Conservation (phyloP, 305 asterid genomes). For the Solanum hybrid region DNA sequence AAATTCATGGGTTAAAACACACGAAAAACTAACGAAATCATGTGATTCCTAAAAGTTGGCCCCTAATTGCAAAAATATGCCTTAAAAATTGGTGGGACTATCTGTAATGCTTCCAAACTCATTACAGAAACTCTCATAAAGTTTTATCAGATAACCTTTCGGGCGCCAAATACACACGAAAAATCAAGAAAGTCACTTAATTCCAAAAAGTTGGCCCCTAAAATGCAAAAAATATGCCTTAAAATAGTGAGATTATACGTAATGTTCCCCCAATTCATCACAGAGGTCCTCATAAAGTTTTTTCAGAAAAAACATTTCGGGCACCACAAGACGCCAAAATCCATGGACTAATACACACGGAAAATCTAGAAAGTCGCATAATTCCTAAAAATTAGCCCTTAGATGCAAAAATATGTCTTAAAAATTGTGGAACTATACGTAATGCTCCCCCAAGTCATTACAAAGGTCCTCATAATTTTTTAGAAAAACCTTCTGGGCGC, state of each 20-base stretch:
- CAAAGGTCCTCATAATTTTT: not conserved
- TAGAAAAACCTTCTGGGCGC: not conserved
- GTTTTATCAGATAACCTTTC: not conserved
- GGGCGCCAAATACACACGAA: not conserved
- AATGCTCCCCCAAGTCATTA: not conserved
- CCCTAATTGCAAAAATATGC: not conserved
- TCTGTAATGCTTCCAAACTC: not conserved
- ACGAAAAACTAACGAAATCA: not conserved
- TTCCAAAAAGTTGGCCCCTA: not conserved
- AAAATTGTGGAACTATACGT: not conserved
- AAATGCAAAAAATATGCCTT: not conserved
- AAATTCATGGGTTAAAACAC: not conserved
- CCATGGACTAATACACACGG: accelerated
- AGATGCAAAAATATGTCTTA: not conserved
- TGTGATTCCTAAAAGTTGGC: not conserved
- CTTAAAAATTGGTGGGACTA: not conserved
- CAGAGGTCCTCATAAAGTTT: not conserved
- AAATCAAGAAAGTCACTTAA: not conserved
- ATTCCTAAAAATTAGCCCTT: not conserved
- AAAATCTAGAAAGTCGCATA: too few species aligned
- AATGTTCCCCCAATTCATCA: not conserved
- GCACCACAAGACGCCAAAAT: not conserved
- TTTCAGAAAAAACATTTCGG: too few species aligned
- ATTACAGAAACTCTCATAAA: too few species aligned
- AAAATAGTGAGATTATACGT: not conserved